Conservation (phyloP, 495 filamentous ascomycete species). For the Penicillium bovifimosum region DNA sequence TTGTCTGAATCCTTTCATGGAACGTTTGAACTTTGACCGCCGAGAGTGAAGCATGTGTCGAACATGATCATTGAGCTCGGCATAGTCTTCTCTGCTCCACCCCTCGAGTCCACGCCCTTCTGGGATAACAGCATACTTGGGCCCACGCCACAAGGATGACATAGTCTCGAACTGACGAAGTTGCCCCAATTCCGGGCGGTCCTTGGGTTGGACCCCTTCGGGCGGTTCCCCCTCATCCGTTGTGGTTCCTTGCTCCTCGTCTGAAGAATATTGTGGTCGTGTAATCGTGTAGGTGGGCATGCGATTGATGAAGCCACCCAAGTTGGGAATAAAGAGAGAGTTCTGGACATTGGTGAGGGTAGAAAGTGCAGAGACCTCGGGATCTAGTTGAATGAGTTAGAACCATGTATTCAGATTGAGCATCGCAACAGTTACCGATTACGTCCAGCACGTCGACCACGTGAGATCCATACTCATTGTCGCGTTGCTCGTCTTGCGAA, state of each 20-base stretch:
- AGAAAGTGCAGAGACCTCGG: constrained; percentile 66
- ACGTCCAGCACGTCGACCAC: constrained; percentile 68
- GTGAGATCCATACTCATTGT: constrained; percentile 48
- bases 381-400: constrained; percentile 44
- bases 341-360: constrained; percentile 78
- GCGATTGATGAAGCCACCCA: constrained; percentile 61
- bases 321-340: constrained; percentile 68
- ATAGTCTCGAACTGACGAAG: constrained; percentile 28
- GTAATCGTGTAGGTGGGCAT: constrained; percentile 70
- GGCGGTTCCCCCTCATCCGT: constrained; percentile 27
- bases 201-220: constrained; percentile 18
- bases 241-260: constrained; percentile 28
- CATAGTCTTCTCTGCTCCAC: constrained; percentile 64
- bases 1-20: constrained; percentile 68
- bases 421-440: constrained; percentile 44
- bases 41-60: constrained; percentile 76
- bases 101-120: constrained; percentile 60
- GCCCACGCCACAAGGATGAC: constrained; percentile 28
- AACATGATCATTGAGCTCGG: constrained; percentile 72
- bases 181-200: constrained; percentile 26
- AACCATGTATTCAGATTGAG: neutral
- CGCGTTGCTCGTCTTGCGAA: constrained; percentile 4
- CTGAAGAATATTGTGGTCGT: constrained; percentile 31
- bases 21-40: constrained; percentile 66
- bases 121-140: constrained; percentile 38